Percentiles rank a stretch among this genome's conserved stretches.
Evolutionary conservation across 208 protist genomes (phyloP).

Genomic region (Trichomonas tenax): DNA sequence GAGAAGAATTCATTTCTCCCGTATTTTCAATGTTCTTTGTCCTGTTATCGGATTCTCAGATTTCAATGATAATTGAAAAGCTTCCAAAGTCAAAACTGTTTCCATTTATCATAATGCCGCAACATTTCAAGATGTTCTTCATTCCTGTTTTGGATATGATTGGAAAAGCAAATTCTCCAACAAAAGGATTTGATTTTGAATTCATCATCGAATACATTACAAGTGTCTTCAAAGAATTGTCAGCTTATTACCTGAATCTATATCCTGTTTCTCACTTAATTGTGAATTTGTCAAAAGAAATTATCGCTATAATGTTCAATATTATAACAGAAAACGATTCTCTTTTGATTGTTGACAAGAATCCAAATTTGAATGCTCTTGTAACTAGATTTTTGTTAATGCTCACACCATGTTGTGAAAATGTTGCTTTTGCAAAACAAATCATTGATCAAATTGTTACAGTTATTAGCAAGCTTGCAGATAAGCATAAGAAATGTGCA

Average conservation of each 20-base stretch:
- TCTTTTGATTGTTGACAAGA: neutral
- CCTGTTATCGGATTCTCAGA: neutral
- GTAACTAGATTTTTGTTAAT: neutral
- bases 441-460: too few relatives aligned
- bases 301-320: neutral
- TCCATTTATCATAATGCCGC: neutral
- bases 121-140: neutral
- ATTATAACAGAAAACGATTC: neutral
- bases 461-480: too few relatives aligned
- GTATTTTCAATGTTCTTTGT: neutral
- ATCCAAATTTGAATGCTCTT: neutral
- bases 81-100: neutral
- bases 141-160: neutral
- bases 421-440: neutral
- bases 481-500: too few relatives aligned
- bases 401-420: neutral
- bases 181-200: neutral
- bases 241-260: neutral
- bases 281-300: neutral
- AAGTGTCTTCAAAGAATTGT: neutral
- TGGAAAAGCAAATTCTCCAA: neutral
- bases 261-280: neutral
- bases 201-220: neutral
- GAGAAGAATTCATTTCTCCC: neutral
- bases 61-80: neutral